Evolutionary conservation across 306 rosid genomes (phyloP).

Genomic region (Chamaecrista fasciculata): DNA sequence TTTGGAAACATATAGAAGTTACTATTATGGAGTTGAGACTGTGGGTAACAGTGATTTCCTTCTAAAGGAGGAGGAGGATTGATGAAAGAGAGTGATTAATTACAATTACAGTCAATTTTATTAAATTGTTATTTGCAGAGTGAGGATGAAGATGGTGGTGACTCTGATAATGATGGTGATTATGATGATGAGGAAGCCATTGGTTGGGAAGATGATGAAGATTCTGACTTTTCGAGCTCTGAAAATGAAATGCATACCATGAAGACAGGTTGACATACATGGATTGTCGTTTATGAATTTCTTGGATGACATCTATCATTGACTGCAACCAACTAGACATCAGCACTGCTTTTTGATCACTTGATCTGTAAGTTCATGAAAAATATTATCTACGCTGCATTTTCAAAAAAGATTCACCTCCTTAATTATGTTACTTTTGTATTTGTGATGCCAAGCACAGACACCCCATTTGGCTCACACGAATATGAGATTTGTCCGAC

Average conservation of each 20-base stretch:
- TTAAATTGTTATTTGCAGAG: slow-evolving; percentile 45
- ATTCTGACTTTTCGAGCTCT: slow-evolving; percentile 23
- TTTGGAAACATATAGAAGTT: slow-evolving; percentile 17
- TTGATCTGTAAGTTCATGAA: slow-evolving; percentile 7
- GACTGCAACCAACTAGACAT: slow-evolving; percentile 33
- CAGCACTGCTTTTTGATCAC: slow-evolving; percentile 20
- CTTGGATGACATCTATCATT: slow-evolving; percentile 22
- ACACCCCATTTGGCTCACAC: no score
- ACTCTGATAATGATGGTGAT: slow-evolving; percentile 24
- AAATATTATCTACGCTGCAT: background rate
- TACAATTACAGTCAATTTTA: slow-evolving; percentile 9
- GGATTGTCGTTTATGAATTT: slow-evolving; percentile 16
- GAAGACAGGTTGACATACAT: slow-evolving; percentile 32
- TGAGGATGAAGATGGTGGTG: slow-evolving; percentile 54
- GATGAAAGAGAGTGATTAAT: slow-evolving; percentile 8
- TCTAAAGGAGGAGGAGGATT: slow-evolving; percentile 10
- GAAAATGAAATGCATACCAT: slow-evolving; percentile 17
- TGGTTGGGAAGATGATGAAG: slow-evolving; percentile 38
- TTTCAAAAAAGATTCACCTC: background rate
- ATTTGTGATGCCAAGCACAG: background rate
- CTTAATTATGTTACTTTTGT: background rate
- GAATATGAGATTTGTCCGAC: no score
- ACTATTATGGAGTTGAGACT: slow-evolving; percentile 6
- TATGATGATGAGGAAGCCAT: slow-evolving; percentile 25
- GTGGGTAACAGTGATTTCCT: background rate